Evolutionary conservation across 768 basidiomycete species (phyloP).

Genomic region (Calvatia gigantea): DNA sequence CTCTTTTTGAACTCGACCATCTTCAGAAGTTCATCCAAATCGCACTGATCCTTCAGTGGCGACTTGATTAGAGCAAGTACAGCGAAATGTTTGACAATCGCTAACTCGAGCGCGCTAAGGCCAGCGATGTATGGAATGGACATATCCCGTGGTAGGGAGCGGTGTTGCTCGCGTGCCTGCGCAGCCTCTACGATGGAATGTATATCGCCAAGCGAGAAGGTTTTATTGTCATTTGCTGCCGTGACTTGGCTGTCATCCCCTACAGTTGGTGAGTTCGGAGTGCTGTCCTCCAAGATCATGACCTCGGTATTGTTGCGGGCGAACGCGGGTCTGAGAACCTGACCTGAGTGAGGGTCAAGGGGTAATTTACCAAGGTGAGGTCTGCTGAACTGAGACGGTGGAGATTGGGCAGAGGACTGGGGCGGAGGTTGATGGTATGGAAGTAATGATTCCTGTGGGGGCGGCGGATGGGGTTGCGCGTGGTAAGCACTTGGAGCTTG

Average conservation of each 20-base stretch:
- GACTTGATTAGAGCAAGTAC: conserved; percentile 77
- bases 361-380: conserved; percentile 40
- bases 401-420: conserved; percentile 27
- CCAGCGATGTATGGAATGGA: conserved; percentile 84
- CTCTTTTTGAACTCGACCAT: conserved; percentile 90
- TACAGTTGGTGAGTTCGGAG: conserved; percentile 65
- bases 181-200: conserved; percentile 91
- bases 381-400: conserved; percentile 32
- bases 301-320: conserved; percentile 82
- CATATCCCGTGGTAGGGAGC: conserved; percentile 75
- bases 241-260: conserved; percentile 33
- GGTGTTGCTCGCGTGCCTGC: conserved; percentile 83
- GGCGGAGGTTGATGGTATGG: conserved; percentile 24
- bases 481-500: conserved; percentile 6
- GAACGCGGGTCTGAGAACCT: conserved; percentile 63
- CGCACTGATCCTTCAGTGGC: conserved; percentile 76
- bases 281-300: conserved; percentile 83
- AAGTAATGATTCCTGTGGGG: conserved; percentile 18
- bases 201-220: conserved; percentile 89
- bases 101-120: conserved; percentile 77
- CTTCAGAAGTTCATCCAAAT: conserved; percentile 91
- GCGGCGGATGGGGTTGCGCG: conserved; percentile 10
- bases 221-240: not conserved
- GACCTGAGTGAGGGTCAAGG: conserved; percentile 35
- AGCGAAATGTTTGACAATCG: conserved; percentile 90